phyloP scores from a whole-genome alignment of 1,284 basidiomycete genomes.

The Tylopilus orsonianus region DNA sequence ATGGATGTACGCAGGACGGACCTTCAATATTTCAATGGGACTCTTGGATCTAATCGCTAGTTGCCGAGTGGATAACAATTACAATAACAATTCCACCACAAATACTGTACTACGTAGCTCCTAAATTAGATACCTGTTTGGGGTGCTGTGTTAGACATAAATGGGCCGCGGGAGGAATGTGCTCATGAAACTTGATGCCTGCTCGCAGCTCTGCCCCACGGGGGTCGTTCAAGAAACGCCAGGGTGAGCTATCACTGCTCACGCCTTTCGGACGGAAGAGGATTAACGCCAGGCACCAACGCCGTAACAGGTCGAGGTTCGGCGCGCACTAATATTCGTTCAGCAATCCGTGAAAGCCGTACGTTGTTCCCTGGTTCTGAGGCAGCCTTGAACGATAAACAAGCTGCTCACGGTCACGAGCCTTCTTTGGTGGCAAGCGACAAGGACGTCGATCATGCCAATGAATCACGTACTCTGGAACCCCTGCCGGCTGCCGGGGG shows the following conservation, averaged over 20 bases:
- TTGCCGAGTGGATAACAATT: not conserved
- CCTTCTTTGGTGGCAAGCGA: slow-evolving; percentile 21
- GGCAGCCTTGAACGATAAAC: slow-evolving; percentile 26
- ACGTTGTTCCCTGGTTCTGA: slow-evolving; percentile 16
- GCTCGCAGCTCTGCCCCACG: slow-evolving; percentile 22
- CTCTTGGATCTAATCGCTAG: too few species aligned
- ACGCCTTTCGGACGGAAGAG: not conserved
- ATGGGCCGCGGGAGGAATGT: slow-evolving; percentile 16
- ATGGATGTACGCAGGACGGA: not conserved
- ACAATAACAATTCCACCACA: not conserved
- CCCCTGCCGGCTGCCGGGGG: slow-evolving; percentile 16
- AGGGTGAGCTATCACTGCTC: slow-evolving; percentile 19
- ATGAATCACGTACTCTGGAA: not conserved
- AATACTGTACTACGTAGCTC: not conserved
- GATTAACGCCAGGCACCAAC: slow-evolving; percentile 3
- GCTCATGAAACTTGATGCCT: slow-evolving; percentile 21
- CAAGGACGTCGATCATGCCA: slow-evolving; percentile 8
- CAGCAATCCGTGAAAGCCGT: slow-evolving; percentile 12
- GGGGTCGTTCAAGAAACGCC: slow-evolving; percentile 21
- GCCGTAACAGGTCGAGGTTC: slow-evolving; percentile 22
- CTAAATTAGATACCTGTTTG: slow-evolving; percentile 11
- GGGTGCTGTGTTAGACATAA: slow-evolving; percentile 22
- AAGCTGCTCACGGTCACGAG: slow-evolving; percentile 20
- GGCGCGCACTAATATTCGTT: slow-evolving; percentile 23
- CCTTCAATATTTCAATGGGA: too few species aligned